Evolutionary conservation across 2,329 filamentous ascomycete species (phyloP), one percentile per base, ranked within the genome.

Genomic region (Chalaropsis thielavioides): DNA sequence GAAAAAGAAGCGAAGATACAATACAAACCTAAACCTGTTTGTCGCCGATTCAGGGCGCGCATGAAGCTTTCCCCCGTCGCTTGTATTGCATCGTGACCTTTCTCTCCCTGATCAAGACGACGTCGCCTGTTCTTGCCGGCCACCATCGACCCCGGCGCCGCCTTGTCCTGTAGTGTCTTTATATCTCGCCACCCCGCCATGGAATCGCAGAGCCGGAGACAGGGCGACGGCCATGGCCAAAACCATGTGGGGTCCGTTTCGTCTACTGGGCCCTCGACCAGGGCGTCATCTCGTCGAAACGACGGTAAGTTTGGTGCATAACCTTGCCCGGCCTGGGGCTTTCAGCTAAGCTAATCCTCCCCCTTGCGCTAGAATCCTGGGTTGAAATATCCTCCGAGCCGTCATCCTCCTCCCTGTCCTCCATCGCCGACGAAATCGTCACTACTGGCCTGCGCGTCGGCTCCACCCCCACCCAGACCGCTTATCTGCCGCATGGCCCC

Each of bases 321-420:
- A 38, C 10, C 35, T 38, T 38, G 46, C 11, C 46, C 17, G 22
- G 46, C 13, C 46, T 11, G 15, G 46, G 24, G 46, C 15, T n/a
- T 54, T 8, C 17, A 22, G 19, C 46, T 22, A 24, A 54, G 22
- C 46, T 56, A 22, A 27, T 15, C 27, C 27, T 19, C 24, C 54
- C 58, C 15, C 15, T n/a, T 13, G 6, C 22, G 11, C 3, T 49
- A 92, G 94, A 97, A 77, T 96, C 94, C 8, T 99, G 94, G 94
- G 85, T 97, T 70, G 92, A 99, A 74, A 85, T 99, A 67, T 84
- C 88, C 59, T 96, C 92, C 3, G 90, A 94, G 70, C 91, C 92
- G 7, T 96, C 92, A 0, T 95, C 92, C 1, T 96, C 92, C 1
- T 96, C 92, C 15, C 79, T 96, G 13, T 96, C 92, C 22, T 96